Base-by-base conservation (phyloP, 1,284 basidiomycete genomes). In the Xerocomus amazonicus region DNA sequence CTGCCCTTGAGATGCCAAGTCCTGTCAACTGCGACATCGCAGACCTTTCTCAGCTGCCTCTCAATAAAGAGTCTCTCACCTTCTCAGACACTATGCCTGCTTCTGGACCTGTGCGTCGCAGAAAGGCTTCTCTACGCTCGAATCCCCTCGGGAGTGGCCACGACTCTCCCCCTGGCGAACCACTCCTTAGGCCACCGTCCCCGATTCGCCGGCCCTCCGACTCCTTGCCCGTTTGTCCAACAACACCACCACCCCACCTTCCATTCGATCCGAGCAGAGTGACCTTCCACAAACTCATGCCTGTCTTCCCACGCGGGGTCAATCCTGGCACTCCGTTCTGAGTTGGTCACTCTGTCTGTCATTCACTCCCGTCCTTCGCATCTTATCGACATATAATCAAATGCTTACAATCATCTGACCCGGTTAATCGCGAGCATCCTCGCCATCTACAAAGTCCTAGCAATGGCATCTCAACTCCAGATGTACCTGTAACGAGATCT, bases 281-380 rank as follows among this genome's bases (percentile, higher is more conserved):
- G 55, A 70, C 73, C 28, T 84, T 84, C 56, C 73, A 72, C 63
- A 73, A 80, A 56, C 76, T 84, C 59, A 83, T 84, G 80, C 82
- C 81, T 35, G 70, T 80, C 49, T 70, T 76, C 53, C 66, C 68
- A 43, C 55, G 53, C 34, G 66, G 57, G 37, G 34, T 54, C 55
- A 52, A 54, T 41, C 57, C 54, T 17, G 36, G 55, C 34, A 46
- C 50, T n/a, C 55, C 61, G 26, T 48, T 51, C 36, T 59, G 51
- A 63, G 5, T 26, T 17, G 27, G 9, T 29, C 27, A n/a, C n/a
- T 17, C 26, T 12, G 14, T 28, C 36, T n/a, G 46, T 44, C 10
- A 26, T 44, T 51, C 45, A 50, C 50, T 44, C 47, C 45, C 52
- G 19, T 43, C 42, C 55, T 48, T 50, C 35, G 37, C 57, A 62